Percentiles rank a stretch among this genome's conserved stretches.
Conservation (phyloP, 2,329 filamentous ascomycete species). For the Eutypa lata region DNA sequence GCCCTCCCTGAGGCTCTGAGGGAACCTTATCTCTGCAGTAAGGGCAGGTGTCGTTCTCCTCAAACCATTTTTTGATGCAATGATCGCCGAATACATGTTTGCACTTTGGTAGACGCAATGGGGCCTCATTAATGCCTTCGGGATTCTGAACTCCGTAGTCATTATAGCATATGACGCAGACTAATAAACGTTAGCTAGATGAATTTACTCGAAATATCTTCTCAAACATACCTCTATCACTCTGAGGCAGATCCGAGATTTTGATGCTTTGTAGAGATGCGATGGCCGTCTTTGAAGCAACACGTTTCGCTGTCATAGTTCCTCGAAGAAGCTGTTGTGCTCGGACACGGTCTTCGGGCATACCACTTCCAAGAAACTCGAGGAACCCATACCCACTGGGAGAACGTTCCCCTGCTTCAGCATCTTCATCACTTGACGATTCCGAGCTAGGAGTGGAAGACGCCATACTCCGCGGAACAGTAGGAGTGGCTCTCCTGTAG, state of each 20-base stretch:
- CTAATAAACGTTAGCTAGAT: constrained; percentile 31
- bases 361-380: constrained; percentile 3
- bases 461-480: constrained; percentile 6
- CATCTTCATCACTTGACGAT: constrained; percentile 16
- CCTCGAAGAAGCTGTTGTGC: constrained; percentile 46
- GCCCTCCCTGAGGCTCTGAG: constrained; percentile 36
- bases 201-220: not conserved
- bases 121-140: constrained; percentile 55
- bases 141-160: constrained; percentile 56
- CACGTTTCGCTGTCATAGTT: constrained; percentile 38
- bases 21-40: constrained; percentile 62
- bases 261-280: constrained; percentile 44
- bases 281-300: constrained; percentile 47
- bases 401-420: not conserved
- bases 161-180: constrained; percentile 63
- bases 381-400: not conserved
- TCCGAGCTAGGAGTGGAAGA: constrained; percentile 7
- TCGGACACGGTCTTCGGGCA: constrained; percentile 34
- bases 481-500: constrained; percentile 2
- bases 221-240: constrained; percentile 44
- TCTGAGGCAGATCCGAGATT: constrained; percentile 41
- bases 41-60: constrained; percentile 60
- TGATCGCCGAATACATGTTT: constrained; percentile 62
- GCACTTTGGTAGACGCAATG: constrained; percentile 58
- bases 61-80: constrained; percentile 65